Evolutionary conservation across 2,329 filamentous ascomycete genomes (phyloP).

Genomic region (Diaporthe humulicola): DNA sequence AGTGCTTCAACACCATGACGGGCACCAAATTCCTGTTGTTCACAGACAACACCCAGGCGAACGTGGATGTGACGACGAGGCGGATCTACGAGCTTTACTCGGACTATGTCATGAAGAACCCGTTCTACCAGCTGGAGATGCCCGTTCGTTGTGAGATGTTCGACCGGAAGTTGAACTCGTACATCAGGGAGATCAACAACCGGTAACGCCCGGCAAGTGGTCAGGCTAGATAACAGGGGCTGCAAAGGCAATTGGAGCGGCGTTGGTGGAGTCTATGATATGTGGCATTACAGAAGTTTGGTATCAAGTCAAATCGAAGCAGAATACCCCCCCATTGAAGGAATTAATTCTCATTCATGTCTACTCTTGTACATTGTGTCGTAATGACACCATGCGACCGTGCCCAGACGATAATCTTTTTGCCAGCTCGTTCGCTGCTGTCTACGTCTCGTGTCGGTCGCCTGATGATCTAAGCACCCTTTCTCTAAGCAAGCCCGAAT

Average conservation of each 20-base stretch:
- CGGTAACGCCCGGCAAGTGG: slow-evolving; percentile 50
- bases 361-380: slow-evolving; percentile 34
- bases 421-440: slow-evolving; percentile 17
- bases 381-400: background rate
- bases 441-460: slow-evolving; percentile 1
- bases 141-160: slow-evolving; percentile 95
- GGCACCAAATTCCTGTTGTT: slow-evolving; percentile 97
- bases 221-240: background rate
- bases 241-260: slow-evolving; percentile 5
- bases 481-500: slow-evolving; percentile 8
- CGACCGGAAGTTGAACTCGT: slow-evolving; percentile 85
- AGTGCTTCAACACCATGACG: slow-evolving; percentile 95
- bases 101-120: slow-evolving; percentile 99
- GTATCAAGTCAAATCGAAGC: slow-evolving; percentile 5
- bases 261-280: slow-evolving; percentile 35
- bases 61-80: slow-evolving; percentile 85
- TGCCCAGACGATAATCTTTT: background rate
- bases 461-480: background rate
- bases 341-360: slow-evolving; percentile 35
- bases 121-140: slow-evolving; percentile 98
- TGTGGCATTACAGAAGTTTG: slow-evolving; percentile 12
- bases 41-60: slow-evolving; percentile 88
- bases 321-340: slow-evolving; percentile 28
- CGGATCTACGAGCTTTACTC: slow-evolving; percentile 95
- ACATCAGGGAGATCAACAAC: slow-evolving; percentile 80